Conservation (phyloP, 2,329 filamentous ascomycete species). For the Fusarium multiceps region DNA sequence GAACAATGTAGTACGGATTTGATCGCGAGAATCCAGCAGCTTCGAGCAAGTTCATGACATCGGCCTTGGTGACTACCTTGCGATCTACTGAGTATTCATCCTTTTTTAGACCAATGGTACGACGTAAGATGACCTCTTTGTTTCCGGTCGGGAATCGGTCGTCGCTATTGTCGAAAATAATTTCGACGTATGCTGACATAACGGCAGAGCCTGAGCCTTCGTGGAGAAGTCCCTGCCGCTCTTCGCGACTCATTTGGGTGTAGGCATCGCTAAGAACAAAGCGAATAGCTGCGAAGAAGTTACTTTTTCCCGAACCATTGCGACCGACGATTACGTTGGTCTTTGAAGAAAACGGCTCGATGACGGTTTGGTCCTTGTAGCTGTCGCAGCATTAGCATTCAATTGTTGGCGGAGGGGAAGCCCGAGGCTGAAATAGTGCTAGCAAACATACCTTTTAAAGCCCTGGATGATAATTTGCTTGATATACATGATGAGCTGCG, state of each 20-base stretch:
- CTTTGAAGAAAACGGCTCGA: slow-evolving; percentile 96
- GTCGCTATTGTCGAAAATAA: slow-evolving; percentile 98
- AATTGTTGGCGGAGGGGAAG: slow-evolving; percentile 4
- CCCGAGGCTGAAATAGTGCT: background rate
- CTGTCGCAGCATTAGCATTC: slow-evolving; percentile 59
- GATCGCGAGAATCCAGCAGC: slow-evolving; percentile 96
- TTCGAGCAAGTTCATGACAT: slow-evolving; percentile 95
- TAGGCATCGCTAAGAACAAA: slow-evolving; percentile 99
- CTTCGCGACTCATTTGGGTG: slow-evolving; percentile 93
- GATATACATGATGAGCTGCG: slow-evolving; percentile 82
- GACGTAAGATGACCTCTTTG: slow-evolving; percentile 87
- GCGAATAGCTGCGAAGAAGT: slow-evolving; percentile 98
- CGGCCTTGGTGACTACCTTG: slow-evolving; percentile 93
- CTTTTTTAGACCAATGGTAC: slow-evolving; percentile 97
- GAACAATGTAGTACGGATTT: slow-evolving; percentile 99
- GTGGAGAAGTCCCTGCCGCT: slow-evolving; percentile 95
- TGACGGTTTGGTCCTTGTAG: slow-evolving; percentile 99
- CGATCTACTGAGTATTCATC: slow-evolving; percentile 98
- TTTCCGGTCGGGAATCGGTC: slow-evolving; percentile 94
- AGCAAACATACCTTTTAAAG: slow-evolving; percentile 86
- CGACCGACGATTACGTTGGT: slow-evolving; percentile 99
- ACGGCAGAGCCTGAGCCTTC: slow-evolving; percentile 98
- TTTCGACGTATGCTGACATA: slow-evolving; percentile 99
- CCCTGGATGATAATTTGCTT: slow-evolving; percentile 99
- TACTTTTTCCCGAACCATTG: slow-evolving; percentile 99